phyloP scores from a whole-genome alignment of 768 basidiomycete species.

The Tulasnella calospora region DNA sequence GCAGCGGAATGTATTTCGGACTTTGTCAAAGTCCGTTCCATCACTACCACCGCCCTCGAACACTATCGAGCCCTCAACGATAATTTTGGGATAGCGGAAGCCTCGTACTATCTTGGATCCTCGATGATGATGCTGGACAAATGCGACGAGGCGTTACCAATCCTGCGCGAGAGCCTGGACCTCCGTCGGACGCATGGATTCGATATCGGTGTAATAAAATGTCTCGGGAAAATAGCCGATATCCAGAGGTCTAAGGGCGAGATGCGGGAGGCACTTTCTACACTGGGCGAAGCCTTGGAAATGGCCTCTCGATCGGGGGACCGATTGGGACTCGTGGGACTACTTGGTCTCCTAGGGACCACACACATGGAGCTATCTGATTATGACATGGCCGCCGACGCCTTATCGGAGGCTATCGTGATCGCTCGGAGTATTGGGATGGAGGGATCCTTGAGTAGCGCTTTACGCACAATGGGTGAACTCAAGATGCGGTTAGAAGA shows the following conservation, averaged over 20 bases:
- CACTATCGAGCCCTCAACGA: background rate
- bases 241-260: too few species aligned
- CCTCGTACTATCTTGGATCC: background rate
- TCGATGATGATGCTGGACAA: background rate
- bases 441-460: background rate
- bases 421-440: background rate
- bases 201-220: background rate
- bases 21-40: background rate
- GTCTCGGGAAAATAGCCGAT: background rate
- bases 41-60: background rate
- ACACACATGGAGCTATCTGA: background rate
- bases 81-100: background rate
- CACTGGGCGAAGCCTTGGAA: background rate
- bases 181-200: background rate
- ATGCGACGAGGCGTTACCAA: background rate
- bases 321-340: background rate
- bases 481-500: background rate
- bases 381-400: background rate
- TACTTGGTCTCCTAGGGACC: background rate
- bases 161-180: background rate
- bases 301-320: background rate
- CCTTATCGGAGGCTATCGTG: too few species aligned
- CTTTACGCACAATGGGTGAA: background rate
- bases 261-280: background rate
- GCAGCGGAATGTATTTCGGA: background rate